Base-by-base conservation (phyloP, 1,284 basidiomycete species). In the Cryptococcus amylolentus region DNA sequence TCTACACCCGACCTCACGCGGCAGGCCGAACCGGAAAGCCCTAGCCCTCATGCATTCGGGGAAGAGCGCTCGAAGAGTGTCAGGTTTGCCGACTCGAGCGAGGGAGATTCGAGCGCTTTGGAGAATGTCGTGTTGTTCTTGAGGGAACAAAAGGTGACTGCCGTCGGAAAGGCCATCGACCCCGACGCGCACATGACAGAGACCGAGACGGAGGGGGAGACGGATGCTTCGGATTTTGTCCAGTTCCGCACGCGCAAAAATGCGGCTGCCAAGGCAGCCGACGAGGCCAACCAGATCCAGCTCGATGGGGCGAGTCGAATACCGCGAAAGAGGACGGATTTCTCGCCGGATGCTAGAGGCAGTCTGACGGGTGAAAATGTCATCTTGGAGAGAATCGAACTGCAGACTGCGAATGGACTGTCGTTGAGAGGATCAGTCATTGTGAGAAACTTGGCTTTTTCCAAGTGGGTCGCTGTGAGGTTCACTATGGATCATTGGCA, bases 401-500 rank as follows among this genome's bases (percentile, higher is more conserved):
- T 79, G 52, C 67, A 66, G 16, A 64, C 58, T 31, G 60, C 57
- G 12, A 49, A 57, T 5, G 67, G 67, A 1, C 60, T 79, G 23
- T 58, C 62, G 18, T 56, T 80, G 27, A 75, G 78, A 49, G 81
- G 81, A 18, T 76, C 77, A 1, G 75, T 79, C 8, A 73, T 81
- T 42, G 81, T 81, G 31, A 69, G 79, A 51, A 82, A 83, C 65
- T 57, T 81, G n/a, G 70, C 80, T 16, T 83, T 81, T 69, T 74
- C 79, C 60, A 83, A 83, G 68, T 78, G 78, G 72, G 79, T 83
- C 23, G 77, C 79, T 1, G 74, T 83, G 10, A 70, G 81, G 18
- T 83, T 82, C 66, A 82, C 82, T 1, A 66, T 82, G 52, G 82
- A 83, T 63, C 75, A 80, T 55, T 83, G 82, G 82, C 80, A 81